Evolutionary conservation across 75 land plant genomes (phyloP).

Genomic region (Gnetum montanum): DNA sequence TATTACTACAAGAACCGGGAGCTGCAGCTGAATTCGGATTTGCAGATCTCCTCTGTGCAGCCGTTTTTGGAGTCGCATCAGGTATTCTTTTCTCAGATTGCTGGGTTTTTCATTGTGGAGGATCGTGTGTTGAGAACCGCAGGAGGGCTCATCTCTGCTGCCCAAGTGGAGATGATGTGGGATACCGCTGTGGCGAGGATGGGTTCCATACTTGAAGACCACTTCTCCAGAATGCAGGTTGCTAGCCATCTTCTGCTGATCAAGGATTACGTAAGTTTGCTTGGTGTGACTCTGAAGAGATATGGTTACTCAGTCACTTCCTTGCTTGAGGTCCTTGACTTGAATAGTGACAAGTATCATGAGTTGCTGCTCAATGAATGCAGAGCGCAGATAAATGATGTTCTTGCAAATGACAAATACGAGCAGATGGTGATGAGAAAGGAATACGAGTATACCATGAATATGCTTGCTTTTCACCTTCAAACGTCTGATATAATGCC

Average conservation of each 20-base stretch:
- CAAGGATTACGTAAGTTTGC: conserved; percentile 92
- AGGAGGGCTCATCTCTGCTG: conserved; percentile 60
- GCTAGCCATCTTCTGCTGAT: conserved; percentile 88
- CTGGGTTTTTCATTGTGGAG: conserved; percentile 94
- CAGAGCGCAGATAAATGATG: conserved; percentile 54
- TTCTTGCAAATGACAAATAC: conserved; percentile 78
- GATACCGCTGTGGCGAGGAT: conserved; percentile 84
- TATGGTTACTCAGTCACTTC: conserved; percentile 83
- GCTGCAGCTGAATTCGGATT: conserved; percentile 91
- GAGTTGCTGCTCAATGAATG: conserved; percentile 87
- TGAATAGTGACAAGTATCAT: conserved; percentile 90
- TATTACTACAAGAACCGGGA: conserved; percentile 87
- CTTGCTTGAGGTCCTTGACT: conserved; percentile 77
- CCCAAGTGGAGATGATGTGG: conserved; percentile 84
- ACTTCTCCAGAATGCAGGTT: conserved; percentile 91
- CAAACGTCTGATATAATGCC: conserved; percentile 79
- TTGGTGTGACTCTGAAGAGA: conserved; percentile 76
- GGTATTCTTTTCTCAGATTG: conserved; percentile 88
- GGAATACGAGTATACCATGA: conserved; percentile 94
- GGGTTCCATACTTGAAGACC: conserved; percentile 88
- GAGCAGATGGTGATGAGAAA: conserved; percentile 98
- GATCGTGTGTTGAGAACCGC: conserved; percentile 80
- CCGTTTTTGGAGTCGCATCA: conserved; percentile 91
- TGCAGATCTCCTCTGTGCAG: conserved; percentile 82
- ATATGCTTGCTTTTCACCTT: conserved; percentile 79